A percentile compares a stretch with the other conserved stretches of the same genome.
phyloP scores from a whole-genome alignment of 2,329 filamentous ascomycete species.

The Penicillium brasilianum region DNA sequence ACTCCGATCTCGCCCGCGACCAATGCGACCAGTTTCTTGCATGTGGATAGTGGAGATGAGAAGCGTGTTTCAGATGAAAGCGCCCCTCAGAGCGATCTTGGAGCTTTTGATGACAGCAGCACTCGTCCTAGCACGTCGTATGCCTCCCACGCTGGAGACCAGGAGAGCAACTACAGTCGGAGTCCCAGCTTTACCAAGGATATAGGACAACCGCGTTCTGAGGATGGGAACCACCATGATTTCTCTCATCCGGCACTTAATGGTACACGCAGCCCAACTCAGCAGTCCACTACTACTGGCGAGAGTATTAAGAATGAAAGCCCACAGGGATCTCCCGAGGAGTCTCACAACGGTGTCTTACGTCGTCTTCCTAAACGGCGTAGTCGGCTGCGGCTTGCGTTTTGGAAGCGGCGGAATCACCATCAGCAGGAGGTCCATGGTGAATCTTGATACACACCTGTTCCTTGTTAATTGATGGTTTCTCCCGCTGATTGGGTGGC shows the following conservation, averaged over 20 bases:
- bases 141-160: conserved; percentile 27
- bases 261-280: conserved; percentile 34
- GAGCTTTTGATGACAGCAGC: conserved; percentile 35
- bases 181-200: conserved; percentile 30
- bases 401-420: conserved; percentile 47
- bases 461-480: conserved; percentile 18
- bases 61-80: conserved; percentile 38
- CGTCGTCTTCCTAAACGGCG: conserved; percentile 43
- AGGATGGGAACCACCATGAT: conserved; percentile 34
- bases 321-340: conserved; percentile 25
- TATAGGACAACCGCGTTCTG: conserved; percentile 21
- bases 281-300: conserved; percentile 35
- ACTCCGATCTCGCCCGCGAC: conserved; percentile 50
- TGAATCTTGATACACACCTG: conserved; percentile 34
- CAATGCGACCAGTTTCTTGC: conserved; percentile 52
- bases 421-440: conserved; percentile 40
- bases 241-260: conserved; percentile 29
- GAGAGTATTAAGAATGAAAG: conserved; percentile 35
- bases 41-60: conserved; percentile 49
- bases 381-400: conserved; percentile 48
- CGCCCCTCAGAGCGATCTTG: conserved; percentile 37
- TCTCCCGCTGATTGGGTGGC: conserved; percentile 13
- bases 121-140: conserved; percentile 41
- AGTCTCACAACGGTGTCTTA: conserved; percentile 27
- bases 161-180: conserved; percentile 30